Evolutionary conservation across 371 early-diverging fungal species (phyloP).

Genomic region (Mucor racemosus): DNA sequence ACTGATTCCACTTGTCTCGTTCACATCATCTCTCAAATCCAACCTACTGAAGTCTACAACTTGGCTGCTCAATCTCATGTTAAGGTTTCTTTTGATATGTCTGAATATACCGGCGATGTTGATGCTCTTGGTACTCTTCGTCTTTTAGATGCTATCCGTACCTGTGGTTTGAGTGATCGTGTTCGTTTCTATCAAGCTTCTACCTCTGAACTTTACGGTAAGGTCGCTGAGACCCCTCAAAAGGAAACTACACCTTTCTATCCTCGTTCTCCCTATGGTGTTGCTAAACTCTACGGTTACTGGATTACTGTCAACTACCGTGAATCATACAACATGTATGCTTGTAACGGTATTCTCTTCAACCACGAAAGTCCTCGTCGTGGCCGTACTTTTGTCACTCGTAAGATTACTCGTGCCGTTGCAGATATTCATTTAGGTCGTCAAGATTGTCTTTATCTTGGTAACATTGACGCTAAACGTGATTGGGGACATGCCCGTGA

Average conservation of each 20-base stretch:
- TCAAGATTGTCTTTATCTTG: constrained; percentile 78
- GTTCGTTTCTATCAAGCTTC: constrained; percentile 87
- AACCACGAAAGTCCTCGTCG: constrained; percentile 88
- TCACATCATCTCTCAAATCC: constrained; percentile 77
- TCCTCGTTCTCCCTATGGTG: constrained; percentile 87
- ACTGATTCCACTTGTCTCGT: constrained; percentile 84
- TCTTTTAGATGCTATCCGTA: constrained; percentile 83
- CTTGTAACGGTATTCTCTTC: constrained; percentile 87
- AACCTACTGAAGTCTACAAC: constrained; percentile 84
- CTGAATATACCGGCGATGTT: constrained; percentile 89
- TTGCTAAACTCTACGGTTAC: constrained; percentile 85
- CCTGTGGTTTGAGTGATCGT: constrained; percentile 71
- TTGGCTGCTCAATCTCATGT: constrained; percentile 84
- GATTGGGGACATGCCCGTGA: constrained; percentile 92
- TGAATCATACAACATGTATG: constrained; percentile 83
- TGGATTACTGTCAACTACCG: constrained; percentile 89
- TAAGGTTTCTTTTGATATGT: constrained; percentile 89
- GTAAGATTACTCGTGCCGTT: constrained; percentile 85
- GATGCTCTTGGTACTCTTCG: constrained; percentile 85
- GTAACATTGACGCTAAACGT: constrained; percentile 86
- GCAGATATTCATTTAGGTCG: constrained; percentile 76
- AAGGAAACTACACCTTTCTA: constrained; percentile 88
- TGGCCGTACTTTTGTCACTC: constrained; percentile 85
- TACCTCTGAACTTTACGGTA: constrained; percentile 84
- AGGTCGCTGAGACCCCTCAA: constrained; percentile 82